Evolutionary conservation across 2,329 filamentous ascomycete genomes (phyloP).

Genomic region (Venturia carpophila): DNA sequence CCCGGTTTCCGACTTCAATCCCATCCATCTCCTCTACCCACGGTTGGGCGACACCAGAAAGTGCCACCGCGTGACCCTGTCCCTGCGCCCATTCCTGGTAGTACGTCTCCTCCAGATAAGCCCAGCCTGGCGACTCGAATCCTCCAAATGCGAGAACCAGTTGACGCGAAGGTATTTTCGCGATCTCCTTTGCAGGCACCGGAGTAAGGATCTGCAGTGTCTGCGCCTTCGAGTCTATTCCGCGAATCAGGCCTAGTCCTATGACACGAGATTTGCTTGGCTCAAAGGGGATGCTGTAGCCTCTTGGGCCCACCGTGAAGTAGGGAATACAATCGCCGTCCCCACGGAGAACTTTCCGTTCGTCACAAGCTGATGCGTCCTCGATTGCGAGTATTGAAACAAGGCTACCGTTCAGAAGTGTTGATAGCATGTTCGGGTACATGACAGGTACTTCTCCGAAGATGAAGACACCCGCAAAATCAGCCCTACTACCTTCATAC

Average conservation of each 20-base stretch:
- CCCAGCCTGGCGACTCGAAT: slow-evolving; percentile 16
- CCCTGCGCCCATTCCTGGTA: slow-evolving; percentile 13
- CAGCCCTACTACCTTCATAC: background rate
- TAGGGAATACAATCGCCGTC: slow-evolving; percentile 11
- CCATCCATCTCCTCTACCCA: slow-evolving; percentile 2
- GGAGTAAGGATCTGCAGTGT: slow-evolving; percentile 12
- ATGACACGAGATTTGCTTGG: slow-evolving; percentile 6
- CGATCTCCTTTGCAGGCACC: background rate
- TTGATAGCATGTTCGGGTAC: slow-evolving; percentile 12
- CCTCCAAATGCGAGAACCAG: slow-evolving; percentile 13
- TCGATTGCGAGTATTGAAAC: slow-evolving; percentile 11
- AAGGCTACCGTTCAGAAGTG: slow-evolving; percentile 14
- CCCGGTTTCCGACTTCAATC: background rate
- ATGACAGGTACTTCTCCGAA: slow-evolving; percentile 15
- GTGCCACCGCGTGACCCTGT: background rate
- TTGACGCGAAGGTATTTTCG: background rate
- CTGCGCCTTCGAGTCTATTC: slow-evolving; percentile 1
- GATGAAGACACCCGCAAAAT: slow-evolving; percentile 15
- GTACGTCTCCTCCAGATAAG: slow-evolving; percentile 12
- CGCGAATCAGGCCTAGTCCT: slow-evolving; percentile 9
- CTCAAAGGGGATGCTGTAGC: slow-evolving; percentile 11
- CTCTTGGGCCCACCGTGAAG: slow-evolving; percentile 4
- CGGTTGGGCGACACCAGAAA: background rate
- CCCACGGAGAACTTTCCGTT: background rate
- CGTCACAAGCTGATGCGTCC: background rate